Conservation (phyloP, 75 land plant genomes). For the Picea glauca region DNA sequence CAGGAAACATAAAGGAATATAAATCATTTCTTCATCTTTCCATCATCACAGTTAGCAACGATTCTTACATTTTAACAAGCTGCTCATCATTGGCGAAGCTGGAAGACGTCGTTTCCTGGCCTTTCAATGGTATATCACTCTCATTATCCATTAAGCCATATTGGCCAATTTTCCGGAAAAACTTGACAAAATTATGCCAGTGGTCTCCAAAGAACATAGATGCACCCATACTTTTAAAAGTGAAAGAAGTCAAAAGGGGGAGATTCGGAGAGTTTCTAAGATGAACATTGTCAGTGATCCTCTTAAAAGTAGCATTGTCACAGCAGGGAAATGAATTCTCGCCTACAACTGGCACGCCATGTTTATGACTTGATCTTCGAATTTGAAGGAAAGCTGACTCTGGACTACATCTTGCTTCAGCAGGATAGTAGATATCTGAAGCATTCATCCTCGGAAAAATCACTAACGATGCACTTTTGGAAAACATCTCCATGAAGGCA, state of each 20-base stretch:
- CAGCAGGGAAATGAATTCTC: slow-evolving; percentile 57
- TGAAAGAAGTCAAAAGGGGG: slow-evolving; percentile 39
- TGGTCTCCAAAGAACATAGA: slow-evolving; percentile 70
- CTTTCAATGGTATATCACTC: neutral
- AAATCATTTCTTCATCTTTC: too few species aligned
- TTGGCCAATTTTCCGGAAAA: slow-evolving; percentile 45
- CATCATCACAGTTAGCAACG: too few species aligned
- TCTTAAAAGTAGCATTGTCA: slow-evolving; percentile 27
- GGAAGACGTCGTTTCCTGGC: too few species aligned
- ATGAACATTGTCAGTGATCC: slow-evolving; percentile 40
- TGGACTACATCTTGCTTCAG: slow-evolving; percentile 31
- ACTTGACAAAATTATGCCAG: slow-evolving; percentile 57
- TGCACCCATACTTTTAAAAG: slow-evolving; percentile 79
- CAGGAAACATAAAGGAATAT: too few species aligned
- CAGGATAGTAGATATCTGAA: slow-evolving; percentile 29
- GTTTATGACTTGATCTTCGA: slow-evolving; percentile 43
- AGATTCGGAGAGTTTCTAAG: slow-evolving; percentile 4
- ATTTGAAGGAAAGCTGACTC: slow-evolving; percentile 55
- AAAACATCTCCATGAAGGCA: slow-evolving; percentile 51
- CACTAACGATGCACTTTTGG: slow-evolving; percentile 45
- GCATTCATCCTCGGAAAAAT: slow-evolving; percentile 77
- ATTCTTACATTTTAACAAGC: too few species aligned
- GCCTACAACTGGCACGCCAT: slow-evolving; percentile 57
- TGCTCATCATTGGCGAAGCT: too few species aligned
- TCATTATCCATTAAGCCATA: slow-evolving; percentile 32